Percentiles rank a stretch among this genome's conserved stretches.
These are phyloP conservation scores for Dryas alaskensis DNA, from an alignment of 306 rosid genomes.

Conservation along the genomic window DNA sequence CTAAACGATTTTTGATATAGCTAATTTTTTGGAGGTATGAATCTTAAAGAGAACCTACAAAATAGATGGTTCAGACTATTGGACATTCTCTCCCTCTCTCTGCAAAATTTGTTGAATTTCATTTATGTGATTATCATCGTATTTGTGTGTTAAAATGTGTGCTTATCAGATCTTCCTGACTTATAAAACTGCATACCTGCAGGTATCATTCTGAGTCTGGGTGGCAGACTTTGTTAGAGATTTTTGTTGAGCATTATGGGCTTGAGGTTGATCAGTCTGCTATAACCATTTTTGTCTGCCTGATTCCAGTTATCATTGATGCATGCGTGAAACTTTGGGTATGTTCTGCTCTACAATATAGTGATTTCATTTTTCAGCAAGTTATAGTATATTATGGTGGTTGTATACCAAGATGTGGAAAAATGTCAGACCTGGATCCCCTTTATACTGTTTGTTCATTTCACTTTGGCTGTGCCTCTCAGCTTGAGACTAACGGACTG, in stretches of 20 bases:
- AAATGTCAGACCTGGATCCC: slow-evolving; percentile 3
- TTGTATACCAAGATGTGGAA: not conserved
- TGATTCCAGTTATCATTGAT: slow-evolving; percentile 78
- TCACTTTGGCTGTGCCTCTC: not conserved
- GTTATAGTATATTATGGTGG: not conserved
- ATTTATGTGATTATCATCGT: not conserved
- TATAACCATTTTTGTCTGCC: slow-evolving; percentile 74
- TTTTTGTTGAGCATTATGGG: slow-evolving; percentile 85
- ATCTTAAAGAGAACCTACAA: too few relatives aligned
- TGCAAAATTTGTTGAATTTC: not conserved
- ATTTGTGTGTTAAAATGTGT: not conserved
- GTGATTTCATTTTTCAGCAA: slow-evolving; percentile 4
- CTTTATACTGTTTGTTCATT: not conserved
- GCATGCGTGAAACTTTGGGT: slow-evolving; percentile 97
- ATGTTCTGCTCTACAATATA: slow-evolving; percentile 23
- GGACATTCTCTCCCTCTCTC: too few relatives aligned
- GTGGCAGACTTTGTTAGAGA: slow-evolving; percentile 87
- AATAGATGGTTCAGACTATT: too few relatives aligned
- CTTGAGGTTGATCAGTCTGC: slow-evolving; percentile 68
- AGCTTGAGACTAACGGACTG: not conserved
- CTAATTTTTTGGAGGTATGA: too few relatives aligned
- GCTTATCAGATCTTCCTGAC: not conserved
- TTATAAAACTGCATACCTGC: slow-evolving; percentile 24
- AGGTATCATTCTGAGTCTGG: slow-evolving; percentile 99
- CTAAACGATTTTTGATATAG: too few relatives aligned